Evolutionary conservation across 352 stramenopile species (phyloP), one percentile per base, ranked within the genome.

Genomic region (Peronospora farinosa): DNA sequence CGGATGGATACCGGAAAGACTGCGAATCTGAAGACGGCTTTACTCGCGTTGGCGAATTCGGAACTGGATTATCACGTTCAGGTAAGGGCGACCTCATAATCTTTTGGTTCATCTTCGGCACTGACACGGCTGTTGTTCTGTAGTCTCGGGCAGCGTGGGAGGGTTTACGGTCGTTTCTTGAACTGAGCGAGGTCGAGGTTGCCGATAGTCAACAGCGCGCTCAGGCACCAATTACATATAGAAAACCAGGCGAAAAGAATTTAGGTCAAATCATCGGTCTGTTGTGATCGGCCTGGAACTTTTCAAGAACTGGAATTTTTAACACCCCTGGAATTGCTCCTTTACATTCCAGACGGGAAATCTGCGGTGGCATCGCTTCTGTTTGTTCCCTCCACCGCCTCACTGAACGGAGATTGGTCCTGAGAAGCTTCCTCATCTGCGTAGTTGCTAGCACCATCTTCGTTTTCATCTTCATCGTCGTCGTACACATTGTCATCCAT

Each of bases 1-100:
- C 69, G 79, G 15, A 87, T 94, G 74, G 80, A 91, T 51, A 85
- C 72, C 9, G 83, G 81, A 12, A 89, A 84, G 55, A 77, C 80
- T 13, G 71, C 73, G 1, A 84, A 94, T 36, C 40, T 94, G 30
- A 92, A 91, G 51, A 79, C 75, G 30, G 79, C 81, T 3, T 69
- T 94, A 23, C 45, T 94, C 27, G 72, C 83, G 5, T 51, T 92
- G 30, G 83, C 83, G 17, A 88, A 73, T n/a, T 62, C 89, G 38
- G 73, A 93, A 51, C 65, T 80, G 6, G 78, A 88, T 31, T 93
- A 93, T 47, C 83, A 93, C 41, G 66, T 83, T 19, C 78, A 86
- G 75, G 79, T 89, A 57, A 32, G 17, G 16, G 40, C 9, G n/a
- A 45, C 30, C 23, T 23, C 39, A 11, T 13, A 27, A 33, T 9